Evolutionary conservation across 1,284 basidiomycete species (phyloP), one percentile per base, ranked within the genome.

Genomic region (Austroboletus niveus): DNA sequence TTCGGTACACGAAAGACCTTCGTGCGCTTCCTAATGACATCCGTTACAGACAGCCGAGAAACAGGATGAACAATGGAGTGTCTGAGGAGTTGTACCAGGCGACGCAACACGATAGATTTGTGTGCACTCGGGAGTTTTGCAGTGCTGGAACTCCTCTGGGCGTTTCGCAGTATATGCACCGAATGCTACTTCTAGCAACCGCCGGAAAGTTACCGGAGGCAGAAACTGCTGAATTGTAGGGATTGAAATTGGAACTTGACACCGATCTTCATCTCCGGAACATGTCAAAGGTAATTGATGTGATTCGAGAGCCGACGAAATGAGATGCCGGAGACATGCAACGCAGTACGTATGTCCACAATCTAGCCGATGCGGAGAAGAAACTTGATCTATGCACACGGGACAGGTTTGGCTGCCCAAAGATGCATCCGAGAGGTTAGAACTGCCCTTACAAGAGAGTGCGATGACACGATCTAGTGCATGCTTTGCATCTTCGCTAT

Each of bases 301-400:
- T 8, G 64, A 70, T 36, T 79, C 75, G 17, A 59, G 27, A 22
- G 78, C 76, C 8, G 76, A 78, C 7, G 68, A 69, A 45, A 84
- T 58, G 55, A 77, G 76, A 56, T 81, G 79, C 2, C 70, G 72
- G 24, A 84, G 59, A 49, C 82, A 84, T 5, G 69, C 68, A 3
- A 71, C 64, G 55, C 82, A 84, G 55, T 82, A 84, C 4, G 68
- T 57, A 53, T 84, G 82, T 4, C 75, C 75, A 48, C 82, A 84
- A 0, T 67, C 73, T 22, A 85, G 67, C 20, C 61, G 60, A 34
- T 77, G 63, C 1, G 80, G 77, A 48, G 71, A 66, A 3, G 75
- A 72, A 14, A 76, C 68, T 1, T 63, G 57, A 56, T 76, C 74
- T 41, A 71, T 75, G 56, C 82, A 84, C 44, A 84, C 69, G 2